A percentile compares a stretch with the other conserved stretches of the same genome.
phyloP scores from a whole-genome alignment of 306 rosid genomes.

The Cyamopsis tetragonoloba region DNA sequence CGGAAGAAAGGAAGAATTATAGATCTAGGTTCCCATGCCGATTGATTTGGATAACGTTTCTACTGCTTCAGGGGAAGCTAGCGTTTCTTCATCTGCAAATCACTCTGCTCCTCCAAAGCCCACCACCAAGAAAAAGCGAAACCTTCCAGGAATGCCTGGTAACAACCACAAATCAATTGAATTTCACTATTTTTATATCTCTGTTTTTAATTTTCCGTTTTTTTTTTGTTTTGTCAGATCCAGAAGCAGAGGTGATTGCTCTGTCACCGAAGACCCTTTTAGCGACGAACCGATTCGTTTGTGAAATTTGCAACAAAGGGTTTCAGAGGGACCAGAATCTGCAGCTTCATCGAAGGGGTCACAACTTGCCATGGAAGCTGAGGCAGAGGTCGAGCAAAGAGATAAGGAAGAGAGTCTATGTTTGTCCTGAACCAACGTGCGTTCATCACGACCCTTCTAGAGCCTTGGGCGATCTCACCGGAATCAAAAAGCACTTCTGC shows the following conservation, averaged over 20 bases:
- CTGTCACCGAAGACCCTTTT: conserved; percentile 79
- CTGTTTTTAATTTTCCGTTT: not conserved
- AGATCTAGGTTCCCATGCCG: conserved; percentile 40
- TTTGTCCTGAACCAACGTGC: conserved; percentile 77
- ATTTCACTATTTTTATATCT: too few species aligned
- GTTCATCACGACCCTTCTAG: conserved; percentile 91
- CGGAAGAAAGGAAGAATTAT: not conserved
- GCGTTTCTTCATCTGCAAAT: conserved; percentile 73
- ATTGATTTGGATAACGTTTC: conserved; percentile 72
- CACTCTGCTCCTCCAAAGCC: conserved; percentile 43
- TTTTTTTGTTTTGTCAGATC: conserved; percentile 46
- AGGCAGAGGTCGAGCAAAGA: conserved; percentile 77
- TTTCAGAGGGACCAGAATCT: conserved; percentile 97
- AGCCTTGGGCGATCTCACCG: conserved; percentile 89
- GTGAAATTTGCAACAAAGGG: conserved; percentile 93
- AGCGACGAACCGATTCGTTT: conserved; percentile 84
- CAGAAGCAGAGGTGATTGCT: conserved; percentile 93
- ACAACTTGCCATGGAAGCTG: conserved; percentile 92
- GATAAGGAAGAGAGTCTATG: conserved; percentile 81
- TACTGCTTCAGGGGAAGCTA: conserved; percentile 80
- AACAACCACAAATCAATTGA: too few species aligned
- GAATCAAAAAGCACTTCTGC: conserved; percentile 91
- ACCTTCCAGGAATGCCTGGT: conserved; percentile 98
- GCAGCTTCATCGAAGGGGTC: conserved; percentile 90
- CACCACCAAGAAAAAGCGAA: conserved; percentile 69